Conservation (phyloP, 1,284 basidiomycete species). For the Trametes pubescens region DNA sequence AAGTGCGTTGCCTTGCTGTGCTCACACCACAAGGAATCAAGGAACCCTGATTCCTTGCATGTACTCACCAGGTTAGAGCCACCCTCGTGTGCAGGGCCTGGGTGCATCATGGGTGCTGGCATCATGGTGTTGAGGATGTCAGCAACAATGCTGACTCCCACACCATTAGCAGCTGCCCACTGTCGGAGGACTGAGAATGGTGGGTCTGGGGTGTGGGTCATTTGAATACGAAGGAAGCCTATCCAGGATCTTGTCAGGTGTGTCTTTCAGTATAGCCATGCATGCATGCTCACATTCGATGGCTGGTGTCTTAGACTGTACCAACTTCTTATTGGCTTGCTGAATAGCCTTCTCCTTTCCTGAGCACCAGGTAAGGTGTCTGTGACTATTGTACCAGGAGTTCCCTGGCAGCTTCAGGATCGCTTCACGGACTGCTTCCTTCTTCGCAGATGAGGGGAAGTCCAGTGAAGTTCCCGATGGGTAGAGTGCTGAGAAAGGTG, state of each 20-base stretch:
- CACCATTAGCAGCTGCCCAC: neutral
- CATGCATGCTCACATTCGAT: too few species aligned
- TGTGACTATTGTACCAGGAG: constrained; percentile 5
- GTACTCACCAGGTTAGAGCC: too few species aligned
- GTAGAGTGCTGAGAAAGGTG: too few species aligned
- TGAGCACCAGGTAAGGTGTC: constrained; percentile 22
- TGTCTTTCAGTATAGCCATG: too few species aligned
- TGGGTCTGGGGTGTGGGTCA: neutral
- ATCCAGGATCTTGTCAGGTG: neutral
- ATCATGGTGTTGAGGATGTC: neutral
- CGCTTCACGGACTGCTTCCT: neutral
- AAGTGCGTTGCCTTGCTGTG: too few species aligned
- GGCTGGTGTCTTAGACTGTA: neutral
- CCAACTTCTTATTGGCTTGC: too few species aligned
- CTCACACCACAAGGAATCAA: too few species aligned
- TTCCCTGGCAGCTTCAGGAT: neutral
- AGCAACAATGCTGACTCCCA: neutral
- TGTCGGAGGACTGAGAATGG: neutral
- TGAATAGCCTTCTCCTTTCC: neutral
- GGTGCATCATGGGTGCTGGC: neutral
- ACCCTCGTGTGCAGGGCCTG: too few species aligned
- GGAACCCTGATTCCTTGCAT: too few species aligned
- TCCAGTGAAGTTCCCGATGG: neutral
- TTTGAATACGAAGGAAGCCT: neutral
- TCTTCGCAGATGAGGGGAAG: neutral